These are phyloP conservation scores for Podaxis rugospora DNA, from an alignment of 768 basidiomycete species.

Conservation along the genomic window DNA sequence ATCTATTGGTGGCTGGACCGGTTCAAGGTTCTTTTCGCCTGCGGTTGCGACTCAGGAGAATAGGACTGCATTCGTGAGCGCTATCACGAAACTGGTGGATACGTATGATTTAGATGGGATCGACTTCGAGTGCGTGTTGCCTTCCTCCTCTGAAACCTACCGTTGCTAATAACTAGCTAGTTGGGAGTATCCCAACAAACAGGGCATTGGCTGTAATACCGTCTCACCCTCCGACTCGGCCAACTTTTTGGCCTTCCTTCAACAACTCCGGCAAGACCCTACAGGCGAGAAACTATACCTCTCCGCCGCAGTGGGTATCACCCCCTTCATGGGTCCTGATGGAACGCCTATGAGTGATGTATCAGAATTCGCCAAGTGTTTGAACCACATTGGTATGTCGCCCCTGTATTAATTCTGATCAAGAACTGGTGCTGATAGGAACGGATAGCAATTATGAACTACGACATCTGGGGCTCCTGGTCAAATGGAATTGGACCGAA, in stretches of 20 bases:
- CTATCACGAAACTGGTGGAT: constrained; percentile 39
- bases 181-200: constrained; percentile 78
- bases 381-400: constrained; percentile 38
- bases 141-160: background rate
- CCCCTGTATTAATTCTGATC: background rate
- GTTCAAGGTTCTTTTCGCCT: constrained; percentile 54
- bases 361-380: constrained; percentile 59
- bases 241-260: constrained; percentile 76
- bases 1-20: constrained; percentile 68
- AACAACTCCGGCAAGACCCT: constrained; percentile 54
- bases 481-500: constrained; percentile 68
- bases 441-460: constrained; percentile 52
- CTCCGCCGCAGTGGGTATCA: constrained; percentile 33
- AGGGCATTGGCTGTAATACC: constrained; percentile 65
- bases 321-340: constrained; percentile 37
- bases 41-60: constrained; percentile 49
- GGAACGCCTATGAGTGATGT: constrained; percentile 63
- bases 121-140: constrained; percentile 39
- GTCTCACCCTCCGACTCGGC: constrained; percentile 53
- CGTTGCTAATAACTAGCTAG: constrained; percentile 18
- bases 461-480: constrained; percentile 52
- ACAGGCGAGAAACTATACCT: constrained; percentile 50
- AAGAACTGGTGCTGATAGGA: background rate
- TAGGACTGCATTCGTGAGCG: constrained; percentile 53
- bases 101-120: constrained; percentile 54